Conservation (phyloP, 2,329 filamentous ascomycete genomes). For the Fusarium transvaalense region DNA sequence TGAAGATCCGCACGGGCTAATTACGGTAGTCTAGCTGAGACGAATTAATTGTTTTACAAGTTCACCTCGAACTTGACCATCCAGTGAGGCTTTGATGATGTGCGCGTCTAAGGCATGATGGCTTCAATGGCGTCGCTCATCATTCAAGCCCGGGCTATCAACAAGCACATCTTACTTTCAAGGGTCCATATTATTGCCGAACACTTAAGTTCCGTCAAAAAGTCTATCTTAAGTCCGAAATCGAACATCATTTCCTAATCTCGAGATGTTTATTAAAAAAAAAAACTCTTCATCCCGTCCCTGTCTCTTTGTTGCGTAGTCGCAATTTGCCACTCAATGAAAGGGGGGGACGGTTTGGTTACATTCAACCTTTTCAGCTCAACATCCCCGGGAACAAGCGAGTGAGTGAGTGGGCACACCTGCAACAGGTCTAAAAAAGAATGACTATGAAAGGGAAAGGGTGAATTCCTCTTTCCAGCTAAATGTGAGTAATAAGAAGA, state of each 20-base stretch:
- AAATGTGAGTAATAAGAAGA: constrained; percentile 1
- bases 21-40: neutral
- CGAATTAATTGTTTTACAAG: neutral
- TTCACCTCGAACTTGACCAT: neutral
- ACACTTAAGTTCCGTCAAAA: neutral
- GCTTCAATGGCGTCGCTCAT: constrained; percentile 12
- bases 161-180: neutral
- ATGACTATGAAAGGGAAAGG: neutral
- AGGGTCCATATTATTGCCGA: constrained; percentile 5
- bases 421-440: neutral
- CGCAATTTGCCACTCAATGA: constrained; percentile 39
- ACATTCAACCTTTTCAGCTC: constrained; percentile 1
- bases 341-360: constrained; percentile 1
- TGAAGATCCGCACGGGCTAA: constrained; percentile 1
- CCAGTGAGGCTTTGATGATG: neutral
- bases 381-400: neutral
- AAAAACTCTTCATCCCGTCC: constrained; percentile 2
- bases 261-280: constrained; percentile 4
- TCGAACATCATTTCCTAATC: neutral
- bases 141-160: constrained; percentile 22
- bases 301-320: constrained; percentile 1
- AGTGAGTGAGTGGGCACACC: neutral
- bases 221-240: neutral
- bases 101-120: constrained; percentile 18
- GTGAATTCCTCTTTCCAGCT: neutral